phyloP scores from a whole-genome alignment of 179 eudicot genomes.

The Camellia oleifera region DNA sequence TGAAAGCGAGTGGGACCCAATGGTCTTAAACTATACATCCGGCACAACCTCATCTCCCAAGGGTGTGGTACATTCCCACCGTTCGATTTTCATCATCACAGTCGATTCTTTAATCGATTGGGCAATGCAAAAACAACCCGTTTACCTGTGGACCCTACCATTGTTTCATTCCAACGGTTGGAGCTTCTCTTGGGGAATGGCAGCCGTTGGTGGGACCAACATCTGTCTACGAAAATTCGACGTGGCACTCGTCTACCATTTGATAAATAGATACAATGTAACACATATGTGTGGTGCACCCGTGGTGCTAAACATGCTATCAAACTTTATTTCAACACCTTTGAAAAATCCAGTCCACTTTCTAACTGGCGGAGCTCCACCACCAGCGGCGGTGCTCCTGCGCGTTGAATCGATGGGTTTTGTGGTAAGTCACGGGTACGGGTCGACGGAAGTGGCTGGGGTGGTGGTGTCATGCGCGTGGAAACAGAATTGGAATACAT shows the following conservation, averaged over 20 bases:
- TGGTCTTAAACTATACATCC: slow-evolving; percentile 61
- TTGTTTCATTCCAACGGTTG: slow-evolving; percentile 75
- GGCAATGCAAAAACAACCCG: slow-evolving; percentile 44
- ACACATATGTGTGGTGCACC: slow-evolving; percentile 11
- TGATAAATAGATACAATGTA: not conserved
- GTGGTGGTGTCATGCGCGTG: not conserved
- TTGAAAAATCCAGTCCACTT: not conserved
- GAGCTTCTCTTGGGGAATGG: slow-evolving; percentile 63
- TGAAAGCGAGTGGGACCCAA: slow-evolving; percentile 24
- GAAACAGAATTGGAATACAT: not conserved
- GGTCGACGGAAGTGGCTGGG: slow-evolving; percentile 7
- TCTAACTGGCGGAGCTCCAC: not conserved
- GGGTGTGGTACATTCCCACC: slow-evolving; percentile 28
- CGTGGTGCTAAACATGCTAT: slow-evolving; percentile 10
- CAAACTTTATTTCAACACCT: not conserved
- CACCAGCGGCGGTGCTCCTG: not conserved
- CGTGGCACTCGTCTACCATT: slow-evolving; percentile 26
- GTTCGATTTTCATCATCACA: not conserved
- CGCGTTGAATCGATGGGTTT: not conserved
- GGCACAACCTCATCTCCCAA: slow-evolving; percentile 72
- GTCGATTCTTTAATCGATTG: slow-evolving; percentile 23
- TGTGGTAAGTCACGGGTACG: slow-evolving; percentile 5
- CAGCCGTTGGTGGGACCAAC: slow-evolving; percentile 55
- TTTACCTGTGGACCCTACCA: slow-evolving; percentile 65
- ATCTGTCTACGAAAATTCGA: slow-evolving; percentile 51